Conservation (phyloP, 345 rosid genomes). For the Dimocarpus longan region DNA sequence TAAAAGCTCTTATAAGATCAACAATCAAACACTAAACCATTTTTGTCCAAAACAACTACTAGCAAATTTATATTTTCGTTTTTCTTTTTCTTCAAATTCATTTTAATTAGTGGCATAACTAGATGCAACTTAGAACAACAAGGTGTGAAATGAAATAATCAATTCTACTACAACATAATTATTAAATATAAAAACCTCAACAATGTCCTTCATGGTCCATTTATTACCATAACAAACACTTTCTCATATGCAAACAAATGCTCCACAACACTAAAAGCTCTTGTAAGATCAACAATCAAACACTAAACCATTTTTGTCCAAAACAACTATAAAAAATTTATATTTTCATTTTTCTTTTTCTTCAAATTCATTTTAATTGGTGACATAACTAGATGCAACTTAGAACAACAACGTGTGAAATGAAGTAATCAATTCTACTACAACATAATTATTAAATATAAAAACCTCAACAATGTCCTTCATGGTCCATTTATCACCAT, state of each 20-base stretch:
- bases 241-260: neutral
- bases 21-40: neutral
- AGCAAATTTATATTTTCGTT: neutral
- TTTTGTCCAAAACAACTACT: neutral
- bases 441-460: no score
- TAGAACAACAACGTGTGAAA: no score
- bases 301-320: neutral
- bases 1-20: neutral
- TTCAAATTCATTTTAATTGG: neutral
- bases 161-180: neutral
- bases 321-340: no score
- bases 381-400: neutral
- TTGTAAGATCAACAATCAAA: neutral
- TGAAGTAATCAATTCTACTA: no score
- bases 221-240: neutral
- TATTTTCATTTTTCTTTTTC: neutral
- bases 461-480: no score
- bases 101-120: neutral
- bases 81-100: neutral
- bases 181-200: neutral
- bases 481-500: neutral
- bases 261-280: neutral
- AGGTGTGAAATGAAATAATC: neutral
- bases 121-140: neutral
- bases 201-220: neutral